Conservation (phyloP, 2,329 filamentous ascomycete genomes). For the Diaporthe ampelina region DNA sequence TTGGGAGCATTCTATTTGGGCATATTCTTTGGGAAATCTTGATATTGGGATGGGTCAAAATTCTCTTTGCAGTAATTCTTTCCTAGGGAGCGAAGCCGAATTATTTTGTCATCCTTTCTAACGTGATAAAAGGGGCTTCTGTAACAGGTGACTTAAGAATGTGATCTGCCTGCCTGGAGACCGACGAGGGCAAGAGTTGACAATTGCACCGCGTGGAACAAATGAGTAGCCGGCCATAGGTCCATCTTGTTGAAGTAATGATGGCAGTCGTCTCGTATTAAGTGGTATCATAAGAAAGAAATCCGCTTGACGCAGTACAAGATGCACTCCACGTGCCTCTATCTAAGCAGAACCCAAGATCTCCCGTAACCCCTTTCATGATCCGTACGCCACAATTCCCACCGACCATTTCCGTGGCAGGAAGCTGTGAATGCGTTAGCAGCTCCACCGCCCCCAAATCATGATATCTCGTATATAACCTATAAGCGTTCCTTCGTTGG, state of each 20-base stretch:
- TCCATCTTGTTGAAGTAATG: neutral
- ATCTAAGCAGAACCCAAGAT: conserved; percentile 9
- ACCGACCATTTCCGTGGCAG: neutral
- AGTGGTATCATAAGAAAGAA: conserved; percentile 32
- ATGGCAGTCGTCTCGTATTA: conserved; percentile 17
- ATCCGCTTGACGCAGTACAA: conserved; percentile 5
- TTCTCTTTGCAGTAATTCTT: conserved; percentile 14
- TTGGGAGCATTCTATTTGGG: conserved; percentile 24
- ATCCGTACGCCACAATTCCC: conserved; percentile 9
- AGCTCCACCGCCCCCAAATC: neutral
- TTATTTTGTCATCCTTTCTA: neutral
- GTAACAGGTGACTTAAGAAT: neutral
- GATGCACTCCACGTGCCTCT: conserved; percentile 13
- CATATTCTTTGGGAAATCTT: neutral
- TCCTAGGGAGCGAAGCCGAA: conserved; percentile 4
- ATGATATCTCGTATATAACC: conserved; percentile 29
- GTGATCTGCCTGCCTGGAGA: neutral
- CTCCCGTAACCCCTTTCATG: conserved; percentile 13
- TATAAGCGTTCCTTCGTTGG: conserved; percentile 42
- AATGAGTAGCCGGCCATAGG: too few relatives aligned
- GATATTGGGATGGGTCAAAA: conserved; percentile 14
- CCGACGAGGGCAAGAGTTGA: neutral
- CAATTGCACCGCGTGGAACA: neutral
- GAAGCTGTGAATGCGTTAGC: neutral
- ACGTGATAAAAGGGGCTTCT: neutral